Evolutionary conservation across 2,329 filamentous ascomycete species (phyloP), one percentile per base, ranked within the genome.

Genomic region (Fusarium nelsonii): DNA sequence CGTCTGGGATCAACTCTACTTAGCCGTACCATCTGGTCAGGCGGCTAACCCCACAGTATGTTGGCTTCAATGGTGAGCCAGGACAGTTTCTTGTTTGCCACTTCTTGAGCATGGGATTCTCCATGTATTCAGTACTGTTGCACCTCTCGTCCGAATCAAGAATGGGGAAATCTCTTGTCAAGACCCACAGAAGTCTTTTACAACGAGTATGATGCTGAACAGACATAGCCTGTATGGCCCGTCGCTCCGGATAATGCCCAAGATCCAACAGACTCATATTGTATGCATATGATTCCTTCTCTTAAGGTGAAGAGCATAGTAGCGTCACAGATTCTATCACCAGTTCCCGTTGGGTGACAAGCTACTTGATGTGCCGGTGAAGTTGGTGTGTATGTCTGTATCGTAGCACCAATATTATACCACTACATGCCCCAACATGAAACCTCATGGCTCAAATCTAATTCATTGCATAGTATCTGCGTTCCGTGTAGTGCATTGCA

Each of bases 11-110:
- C 36, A 26, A 51, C 30, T 40, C 56, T 28, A 45, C 61, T 69
- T 65, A 69, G 65, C 65, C 68, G 56, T 66, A 23, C 36, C 37
- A 28, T 62, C 51, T 16, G 33, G 46, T 41, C 39, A 67, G 52
- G 49, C 41, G 41, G 30, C 45, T 45, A 44, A 45, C 37, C 52
- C 52, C 53, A 64, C 45, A 55, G 41, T 20, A 26, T 39, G 15
- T 43, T 48, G 52, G 43, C 32, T 41, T 43, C 44, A 26, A 48
- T 36, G 26, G 26, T 15, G 40, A 33, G 41, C 40, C 45, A 61
- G 36, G 28, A 46, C 41, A 18, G 34, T 45, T 32, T 36, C 45
- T 34, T 26, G 32, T 46, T 66, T 55, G 44, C 51, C 44, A 55
- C 65, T 40, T 16, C 18, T 50, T 30, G n/a, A 30, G 32, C 52